Evolutionary conservation across 176 grass and related monocot species (phyloP).

Genomic region (Alopecurus myosuroides): DNA sequence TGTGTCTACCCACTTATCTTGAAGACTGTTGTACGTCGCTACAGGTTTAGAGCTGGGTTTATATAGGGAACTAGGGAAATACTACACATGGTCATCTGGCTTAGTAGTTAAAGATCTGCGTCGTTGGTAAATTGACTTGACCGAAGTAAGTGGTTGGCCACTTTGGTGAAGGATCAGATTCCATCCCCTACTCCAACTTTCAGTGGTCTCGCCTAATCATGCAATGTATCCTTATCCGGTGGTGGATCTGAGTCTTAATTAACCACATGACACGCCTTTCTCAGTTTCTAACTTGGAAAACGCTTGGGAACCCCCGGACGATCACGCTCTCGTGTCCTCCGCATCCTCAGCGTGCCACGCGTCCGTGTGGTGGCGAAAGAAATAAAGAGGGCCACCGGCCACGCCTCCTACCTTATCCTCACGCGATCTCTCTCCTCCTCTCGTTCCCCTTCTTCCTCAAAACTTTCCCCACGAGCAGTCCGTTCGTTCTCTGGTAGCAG

Average conservation of each 20-base stretch:
- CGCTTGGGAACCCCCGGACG: too few species aligned
- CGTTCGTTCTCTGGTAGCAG: too few species aligned
- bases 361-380: too few species aligned
- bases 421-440: too few species aligned
- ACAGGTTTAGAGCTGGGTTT: background rate
- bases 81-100: background rate
- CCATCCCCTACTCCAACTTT: background rate
- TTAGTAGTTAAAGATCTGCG: background rate
- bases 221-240: background rate
- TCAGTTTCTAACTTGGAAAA: background rate
- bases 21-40: background rate
- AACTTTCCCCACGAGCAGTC: too few species aligned
- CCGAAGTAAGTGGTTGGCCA: background rate
- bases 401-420: too few species aligned
- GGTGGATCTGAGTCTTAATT: background rate
- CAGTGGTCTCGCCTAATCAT: background rate
- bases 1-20: background rate
- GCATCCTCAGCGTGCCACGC: too few species aligned
- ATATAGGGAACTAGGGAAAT: background rate
- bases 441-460: too few species aligned
- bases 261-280: background rate
- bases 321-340: too few species aligned
- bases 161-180: background rate
- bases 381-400: too few species aligned
- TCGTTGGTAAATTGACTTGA: background rate